phyloP scores from a whole-genome alignment of 805 yeast genomes.

The Myxozyma monticola region DNA sequence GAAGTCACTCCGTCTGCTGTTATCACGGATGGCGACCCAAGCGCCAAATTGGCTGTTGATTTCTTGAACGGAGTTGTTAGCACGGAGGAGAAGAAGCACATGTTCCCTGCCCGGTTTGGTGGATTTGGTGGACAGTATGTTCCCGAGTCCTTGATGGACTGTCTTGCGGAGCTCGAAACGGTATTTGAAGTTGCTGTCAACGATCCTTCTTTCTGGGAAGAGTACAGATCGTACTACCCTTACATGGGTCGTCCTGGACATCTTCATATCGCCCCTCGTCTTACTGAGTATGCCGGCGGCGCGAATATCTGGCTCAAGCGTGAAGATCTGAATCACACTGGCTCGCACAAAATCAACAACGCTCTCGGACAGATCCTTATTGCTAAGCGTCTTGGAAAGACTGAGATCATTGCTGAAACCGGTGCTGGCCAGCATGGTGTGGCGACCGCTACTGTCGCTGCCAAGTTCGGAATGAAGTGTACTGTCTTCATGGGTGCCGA shows the following conservation, averaged over 20 bases:
- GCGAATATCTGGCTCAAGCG: constrained; percentile 97
- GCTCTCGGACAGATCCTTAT: constrained; percentile 49
- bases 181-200: constrained; percentile 87
- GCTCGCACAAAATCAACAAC: constrained; percentile 51
- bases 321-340: constrained; percentile 70
- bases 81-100: constrained; percentile 12
- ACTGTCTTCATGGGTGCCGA: constrained; percentile 99
- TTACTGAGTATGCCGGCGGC: constrained; percentile 89
- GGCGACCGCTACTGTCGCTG: constrained; percentile 53
- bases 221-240: constrained; percentile 76
- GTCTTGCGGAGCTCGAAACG: constrained; percentile 81
- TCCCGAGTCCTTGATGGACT: constrained; percentile 92
- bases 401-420: constrained; percentile 49
- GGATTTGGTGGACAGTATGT: constrained; percentile 98
- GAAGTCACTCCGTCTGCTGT: constrained; percentile 29
- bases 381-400: constrained; percentile 49
- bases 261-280: constrained; percentile 85
- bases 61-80: too few relatives aligned
- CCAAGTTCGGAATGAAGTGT: constrained; percentile 80
- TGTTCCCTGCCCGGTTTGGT: constrained; percentile 72
- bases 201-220: constrained; percentile 92
- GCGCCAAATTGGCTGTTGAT: constrained; percentile 32
- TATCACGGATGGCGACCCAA: constrained; percentile 41
- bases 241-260: constrained; percentile 97
- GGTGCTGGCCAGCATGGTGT: constrained; percentile 57